Evolutionary conservation across 352 stramenopile genomes (phyloP).

Genomic region (Phytophthora chlamydospora): DNA sequence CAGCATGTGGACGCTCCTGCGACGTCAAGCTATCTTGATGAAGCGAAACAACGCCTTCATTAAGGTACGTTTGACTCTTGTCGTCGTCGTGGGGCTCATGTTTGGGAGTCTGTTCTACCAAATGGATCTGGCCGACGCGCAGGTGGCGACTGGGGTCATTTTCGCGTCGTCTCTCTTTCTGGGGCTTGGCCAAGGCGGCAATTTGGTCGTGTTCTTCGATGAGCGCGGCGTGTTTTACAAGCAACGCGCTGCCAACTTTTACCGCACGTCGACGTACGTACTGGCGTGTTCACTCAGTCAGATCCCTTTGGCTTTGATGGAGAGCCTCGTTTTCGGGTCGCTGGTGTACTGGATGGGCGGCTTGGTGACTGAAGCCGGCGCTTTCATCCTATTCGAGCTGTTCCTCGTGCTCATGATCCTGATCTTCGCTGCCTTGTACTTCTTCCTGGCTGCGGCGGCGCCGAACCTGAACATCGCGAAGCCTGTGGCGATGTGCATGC

Average conservation of each 20-base stretch:
- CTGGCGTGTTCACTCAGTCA: constrained; percentile 3
- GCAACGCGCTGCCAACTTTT: constrained; percentile 11
- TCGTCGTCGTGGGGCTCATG: constrained; percentile 51
- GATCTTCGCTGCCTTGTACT: constrained; percentile 2
- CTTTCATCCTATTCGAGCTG: constrained; percentile 2
- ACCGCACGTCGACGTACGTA: not conserved
- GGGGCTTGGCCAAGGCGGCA: constrained; percentile 68
- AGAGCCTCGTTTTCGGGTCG: constrained; percentile 11
- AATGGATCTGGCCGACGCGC: constrained; percentile 40
- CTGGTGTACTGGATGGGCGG: constrained; percentile 9
- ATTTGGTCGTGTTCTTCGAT: constrained; percentile 80
- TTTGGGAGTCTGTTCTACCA: constrained; percentile 55
- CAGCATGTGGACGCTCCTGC: constrained; percentile 42
- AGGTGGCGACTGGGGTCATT: constrained; percentile 73
- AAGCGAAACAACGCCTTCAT: constrained; percentile 54
- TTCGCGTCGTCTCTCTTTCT: constrained; percentile 86
- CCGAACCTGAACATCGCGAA: constrained; percentile 13
- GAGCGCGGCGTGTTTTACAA: constrained; percentile 28
- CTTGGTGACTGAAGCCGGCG: not conserved
- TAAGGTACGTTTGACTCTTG: constrained; percentile 41
- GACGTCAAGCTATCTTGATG: constrained; percentile 71
- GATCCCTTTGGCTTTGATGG: not conserved
- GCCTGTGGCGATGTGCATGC: not conserved
- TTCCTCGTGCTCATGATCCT: constrained; percentile 7
- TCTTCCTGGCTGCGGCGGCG: not conserved